A percentile compares a stretch with the other conserved stretches of the same genome.
Conservation (phyloP, 2,329 filamentous ascomycete species). For the Chaetomium sp. region DNA sequence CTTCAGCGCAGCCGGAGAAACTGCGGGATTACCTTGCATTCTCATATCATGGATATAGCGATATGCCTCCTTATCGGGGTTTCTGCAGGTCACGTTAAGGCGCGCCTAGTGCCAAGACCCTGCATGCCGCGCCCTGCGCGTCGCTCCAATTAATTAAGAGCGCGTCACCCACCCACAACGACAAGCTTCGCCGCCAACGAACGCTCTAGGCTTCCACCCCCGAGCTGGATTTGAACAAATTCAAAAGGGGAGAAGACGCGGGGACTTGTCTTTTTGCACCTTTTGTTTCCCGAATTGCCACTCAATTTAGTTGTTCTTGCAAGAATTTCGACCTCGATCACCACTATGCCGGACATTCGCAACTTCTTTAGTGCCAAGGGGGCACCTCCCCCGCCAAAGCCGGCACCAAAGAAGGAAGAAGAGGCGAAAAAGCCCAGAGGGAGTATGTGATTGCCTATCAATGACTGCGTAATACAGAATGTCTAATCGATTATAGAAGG, state of each 20-base stretch:
- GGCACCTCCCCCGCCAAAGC: conserved; percentile 47
- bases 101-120: conserved; percentile 17
- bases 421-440: conserved; percentile 40
- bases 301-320: not conserved
- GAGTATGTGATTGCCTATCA: conserved; percentile 32
- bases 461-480: not conserved
- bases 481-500: conserved; percentile 32
- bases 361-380: conserved; percentile 82
- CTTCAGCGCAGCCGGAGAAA: conserved; percentile 3
- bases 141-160: not conserved
- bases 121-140: conserved; percentile 17
- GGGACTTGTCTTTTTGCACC: not conserved
- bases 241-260: not conserved
- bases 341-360: conserved; percentile 78
- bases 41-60: not conserved
- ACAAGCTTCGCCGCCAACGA: not conserved
- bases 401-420: conserved; percentile 40
- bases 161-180: conserved; percentile 15
- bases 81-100: conserved; percentile 16
- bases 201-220: conserved; percentile 21
- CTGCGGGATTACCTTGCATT: not conserved
- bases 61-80: not conserved
- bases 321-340: not conserved
- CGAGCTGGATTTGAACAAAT: conserved; percentile 10
- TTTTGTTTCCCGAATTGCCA: not conserved